Evolutionary conservation across 1,139 yeast species (phyloP), one percentile per base, ranked within the genome.

Genomic region (Hansenula anomala): DNA sequence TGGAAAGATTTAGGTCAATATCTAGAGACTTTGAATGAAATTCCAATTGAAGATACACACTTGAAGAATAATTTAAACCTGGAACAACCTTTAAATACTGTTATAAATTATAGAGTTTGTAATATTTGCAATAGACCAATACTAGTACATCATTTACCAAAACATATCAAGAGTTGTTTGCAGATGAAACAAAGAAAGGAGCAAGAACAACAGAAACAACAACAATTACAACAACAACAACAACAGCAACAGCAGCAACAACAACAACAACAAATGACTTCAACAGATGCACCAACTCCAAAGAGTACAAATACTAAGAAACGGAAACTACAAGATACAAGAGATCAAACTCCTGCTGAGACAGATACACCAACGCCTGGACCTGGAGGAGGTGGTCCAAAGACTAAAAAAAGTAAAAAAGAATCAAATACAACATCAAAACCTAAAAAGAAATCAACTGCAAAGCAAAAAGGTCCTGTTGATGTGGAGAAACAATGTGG

Each of bases 401-500:
- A 45, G 23, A 31, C 36, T 2, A 53, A 45, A 47, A 48, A 47
- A 31, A 41, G 38, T 4, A 47, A 50, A 28, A 44, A 47, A 46
- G 52, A 48, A 38, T 45, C 38, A 36, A 35, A 28, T 52, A 43
- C 49, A 24, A 41, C 65, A 54, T 72, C 66, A 45, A 74, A 61
- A 44, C 67, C 72, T 9, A 73, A 78, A 48, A 64, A 75, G 36
- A 77, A 74, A 47, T 54, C 77, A 9, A 68, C 70, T 24, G 71
- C 82, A 2, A 83, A 83, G 52, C 71, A 75, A 28, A 86, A 84
- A 50, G 92, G 88, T 4, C 87, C 90, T 0, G 95, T 90, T 30
- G 96, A 92, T 60, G 95, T 92, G 33, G 97, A 92, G 58, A 82
- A 78, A 48, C 97, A 92, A 61, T 92, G 98, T 70, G 98, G 98